These are phyloP conservation scores for Drosera spatulata DNA, from an alignment of 179 eudicot genomes.

Conservation along the genomic window DNA sequence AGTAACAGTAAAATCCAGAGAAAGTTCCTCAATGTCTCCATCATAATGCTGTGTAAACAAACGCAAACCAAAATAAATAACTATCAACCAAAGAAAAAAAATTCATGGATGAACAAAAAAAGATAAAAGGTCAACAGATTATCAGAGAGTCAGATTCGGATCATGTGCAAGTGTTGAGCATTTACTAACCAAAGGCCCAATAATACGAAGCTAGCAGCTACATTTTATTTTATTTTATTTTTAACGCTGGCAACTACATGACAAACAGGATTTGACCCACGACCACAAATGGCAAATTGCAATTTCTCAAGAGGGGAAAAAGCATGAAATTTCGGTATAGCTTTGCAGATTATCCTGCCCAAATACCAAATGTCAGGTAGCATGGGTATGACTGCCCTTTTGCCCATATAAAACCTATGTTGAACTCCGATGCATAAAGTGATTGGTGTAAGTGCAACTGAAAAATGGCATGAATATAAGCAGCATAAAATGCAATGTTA, in stretches of 20 bases:
- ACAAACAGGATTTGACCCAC: too few species aligned
- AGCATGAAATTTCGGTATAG: too few species aligned
- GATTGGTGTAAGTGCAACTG: too few species aligned
- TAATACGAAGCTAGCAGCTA: too few species aligned
- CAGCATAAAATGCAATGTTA: not conserved
- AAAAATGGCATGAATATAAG: too few species aligned
- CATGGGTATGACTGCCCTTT: not conserved
- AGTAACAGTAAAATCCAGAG: slow-evolving; percentile 82
- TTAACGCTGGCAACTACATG: too few species aligned
- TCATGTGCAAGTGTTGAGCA: too few species aligned
- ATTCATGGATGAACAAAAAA: not conserved
- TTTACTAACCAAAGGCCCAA: too few species aligned
- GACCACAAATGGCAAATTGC: not conserved
- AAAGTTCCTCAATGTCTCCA: slow-evolving; percentile 78
- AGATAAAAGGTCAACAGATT: not conserved
- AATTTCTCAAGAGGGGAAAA: not conserved
- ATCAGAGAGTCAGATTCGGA: too few species aligned
- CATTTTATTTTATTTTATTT: too few species aligned
- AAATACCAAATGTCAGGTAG: not conserved
- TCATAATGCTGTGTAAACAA: slow-evolving; percentile 61
- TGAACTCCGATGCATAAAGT: too few species aligned
- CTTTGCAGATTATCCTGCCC: too few species aligned
- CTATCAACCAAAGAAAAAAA: not conserved
- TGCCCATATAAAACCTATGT: not conserved
- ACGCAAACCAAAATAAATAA: not conserved